These are phyloP conservation scores for Haplosporangium sp. DNA, from an alignment of 371 early-diverging fungal genomes.

Conservation along the genomic window DNA sequence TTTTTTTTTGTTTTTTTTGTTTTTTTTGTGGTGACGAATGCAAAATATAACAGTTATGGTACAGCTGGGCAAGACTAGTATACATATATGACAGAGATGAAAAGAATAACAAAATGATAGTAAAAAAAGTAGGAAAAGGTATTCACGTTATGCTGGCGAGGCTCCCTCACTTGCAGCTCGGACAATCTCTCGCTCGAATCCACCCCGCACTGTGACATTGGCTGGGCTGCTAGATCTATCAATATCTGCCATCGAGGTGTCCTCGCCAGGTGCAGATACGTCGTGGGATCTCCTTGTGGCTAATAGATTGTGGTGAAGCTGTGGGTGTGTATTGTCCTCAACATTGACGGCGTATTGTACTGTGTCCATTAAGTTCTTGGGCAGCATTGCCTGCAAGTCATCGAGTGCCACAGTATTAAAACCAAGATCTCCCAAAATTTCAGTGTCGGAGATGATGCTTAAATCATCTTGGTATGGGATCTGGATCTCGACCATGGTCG, in stretches of 20 bases:
- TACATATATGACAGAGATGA: neutral
- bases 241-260: neutral
- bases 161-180: conserved; percentile 16
- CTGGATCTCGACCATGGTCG: conserved; percentile 38
- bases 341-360: conserved; percentile 19
- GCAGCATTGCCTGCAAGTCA: conserved; percentile 24
- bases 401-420: conserved; percentile 22
- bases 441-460: conserved; percentile 46
- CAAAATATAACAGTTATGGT: no score
- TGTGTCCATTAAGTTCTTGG: conserved; percentile 18
- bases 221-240: neutral
- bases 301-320: neutral
- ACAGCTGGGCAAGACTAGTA: neutral
- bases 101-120: neutral
- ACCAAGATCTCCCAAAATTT: conserved; percentile 44
- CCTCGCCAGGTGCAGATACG: neutral
- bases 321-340: conserved; percentile 2
- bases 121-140: neutral
- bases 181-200: conserved; percentile 38
- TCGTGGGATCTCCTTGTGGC: neutral
- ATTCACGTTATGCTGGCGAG: neutral
- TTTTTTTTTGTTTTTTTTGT: no score
- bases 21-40: no score
- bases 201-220: conserved; percentile 31
- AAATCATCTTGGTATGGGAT: conserved; percentile 42